Base-by-base conservation (phyloP, 306 rosid species). In the Trichosanthes truncata region DNA sequence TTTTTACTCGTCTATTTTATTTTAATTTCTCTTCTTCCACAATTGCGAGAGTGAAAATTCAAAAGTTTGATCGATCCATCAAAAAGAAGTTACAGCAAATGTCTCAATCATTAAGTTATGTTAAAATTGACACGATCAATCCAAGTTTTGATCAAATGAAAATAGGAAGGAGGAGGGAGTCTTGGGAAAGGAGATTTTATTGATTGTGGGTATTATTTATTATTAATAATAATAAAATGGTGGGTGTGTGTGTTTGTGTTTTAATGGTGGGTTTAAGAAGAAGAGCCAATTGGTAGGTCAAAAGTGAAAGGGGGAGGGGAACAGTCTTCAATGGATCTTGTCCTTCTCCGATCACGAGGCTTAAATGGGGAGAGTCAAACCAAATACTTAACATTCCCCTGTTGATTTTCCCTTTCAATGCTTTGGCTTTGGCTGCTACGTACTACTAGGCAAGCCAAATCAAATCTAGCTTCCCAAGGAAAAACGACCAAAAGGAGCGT, bases 311-410 rank as follows among this genome's bases (percentile, higher is more conserved):
- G 73, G 93, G 96, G 29, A 89, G 95, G 91, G 72, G 48, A 91
- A 90, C 97, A 90, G 97, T 93, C 91, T 93, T 89, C 91, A 87
- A 90, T 83, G 89, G 93, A 90, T 87, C 86, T 6, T 46, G 25
- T 43, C 83, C 88, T 91, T 89, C 98, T 88, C 97, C 93, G 96
- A 93, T 93, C 98, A 93, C 98, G 98, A 91, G 98, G 97, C 82
- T 63, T 56, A 66, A 48, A 8, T 9, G 4, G n/a, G 0, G 10
- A 69, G 76, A 69, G 76, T 69, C 76, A 69, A 69, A 69, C 55
- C 21, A 62, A 62, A 62, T 62, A 4, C 41, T 0, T 9, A 20
- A 6, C 20, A 15, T 25, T 21, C 15, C 29, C 25, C 65, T 18
- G 29, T 4, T 26, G 15, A 26, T 61, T 61, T 29, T 12, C 5